A percentile compares a stretch with the other conserved stretches of the same genome.
Conservation (phyloP, 1,139 yeast genomes). For the Arxiozyma slooffiae region DNA sequence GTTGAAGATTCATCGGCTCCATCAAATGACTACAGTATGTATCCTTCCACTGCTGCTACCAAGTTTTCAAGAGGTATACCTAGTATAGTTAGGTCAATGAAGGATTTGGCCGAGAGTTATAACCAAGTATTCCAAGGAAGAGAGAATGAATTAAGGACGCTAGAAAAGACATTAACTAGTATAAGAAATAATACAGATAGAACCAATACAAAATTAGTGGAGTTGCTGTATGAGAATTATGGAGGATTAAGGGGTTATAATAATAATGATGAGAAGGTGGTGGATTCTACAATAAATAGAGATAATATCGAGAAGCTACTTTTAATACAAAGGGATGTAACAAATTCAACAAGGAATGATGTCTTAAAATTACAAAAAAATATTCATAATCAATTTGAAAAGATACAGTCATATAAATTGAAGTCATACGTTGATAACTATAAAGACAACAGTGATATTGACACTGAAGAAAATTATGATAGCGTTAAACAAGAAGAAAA, state of each 20-base stretch:
- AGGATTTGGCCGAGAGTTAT: constrained; percentile 46
- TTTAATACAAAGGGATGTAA: constrained; percentile 35
- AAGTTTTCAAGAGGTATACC: constrained; percentile 25
- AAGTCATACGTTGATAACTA: constrained; percentile 26
- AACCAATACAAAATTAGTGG: constrained; percentile 17
- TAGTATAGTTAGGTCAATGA: constrained; percentile 29
- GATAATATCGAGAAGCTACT: constrained; percentile 33
- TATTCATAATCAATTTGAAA: constrained; percentile 40
- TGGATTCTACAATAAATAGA: constrained; percentile 34
- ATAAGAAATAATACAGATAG: constrained; percentile 17
- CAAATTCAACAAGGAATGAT: constrained; percentile 26
- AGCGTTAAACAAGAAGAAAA: constrained; percentile 13
- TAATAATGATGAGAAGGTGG: constrained; percentile 34
- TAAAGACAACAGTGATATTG: constrained; percentile 24
- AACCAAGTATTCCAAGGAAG: constrained; percentile 19
- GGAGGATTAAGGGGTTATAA: background rate
- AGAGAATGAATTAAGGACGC: constrained; percentile 14
- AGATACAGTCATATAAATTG: constrained; percentile 47
- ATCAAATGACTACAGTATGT: constrained; percentile 18
- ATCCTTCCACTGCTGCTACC: constrained; percentile 29
- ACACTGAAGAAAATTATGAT: constrained; percentile 25
- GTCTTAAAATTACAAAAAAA: constrained; percentile 23
- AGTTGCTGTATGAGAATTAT: constrained; percentile 36
- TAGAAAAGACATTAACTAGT: constrained; percentile 19
- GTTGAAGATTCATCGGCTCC: constrained; percentile 5